Percentiles rank a stretch among this genome's conserved stretches.
Conservation (phyloP, 441 rosid species). For the Theobroma grandiflorum region DNA sequence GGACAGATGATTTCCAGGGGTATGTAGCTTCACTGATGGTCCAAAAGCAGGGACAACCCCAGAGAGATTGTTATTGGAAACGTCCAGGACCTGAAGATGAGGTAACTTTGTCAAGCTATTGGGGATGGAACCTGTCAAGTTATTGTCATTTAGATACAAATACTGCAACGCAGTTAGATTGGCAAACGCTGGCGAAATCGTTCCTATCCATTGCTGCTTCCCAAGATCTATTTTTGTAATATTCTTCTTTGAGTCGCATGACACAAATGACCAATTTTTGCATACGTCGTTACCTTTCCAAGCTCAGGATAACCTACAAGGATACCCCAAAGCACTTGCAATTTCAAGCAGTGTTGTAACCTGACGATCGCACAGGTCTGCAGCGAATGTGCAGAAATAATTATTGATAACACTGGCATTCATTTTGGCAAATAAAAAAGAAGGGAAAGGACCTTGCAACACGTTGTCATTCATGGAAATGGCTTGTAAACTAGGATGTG, state of each 20-base stretch:
- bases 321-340: constrained; percentile 59
- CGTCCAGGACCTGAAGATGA: not conserved
- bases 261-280: constrained; percentile 42
- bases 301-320: constrained; percentile 48
- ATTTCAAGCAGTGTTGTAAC: constrained; percentile 55
- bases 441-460: constrained; percentile 75
- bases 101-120: not conserved
- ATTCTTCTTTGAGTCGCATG: constrained; percentile 43
- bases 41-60: not conserved
- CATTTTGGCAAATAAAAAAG: not conserved
- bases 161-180: not conserved
- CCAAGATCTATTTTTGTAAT: constrained; percentile 42
- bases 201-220: constrained; percentile 51
- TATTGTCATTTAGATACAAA: constrained; percentile 10
- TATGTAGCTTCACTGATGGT: not conserved
- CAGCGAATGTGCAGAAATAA: constrained; percentile 43
- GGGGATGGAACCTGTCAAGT: constrained; percentile 18
- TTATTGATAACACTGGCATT: constrained; percentile 21
- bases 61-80: constrained; percentile 23
- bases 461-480: constrained; percentile 53
- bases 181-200: constrained; percentile 48
- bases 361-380: constrained; percentile 48
- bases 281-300: constrained; percentile 68
- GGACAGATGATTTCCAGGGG: not conserved
- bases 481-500: constrained; percentile 37